Percentiles rank a stretch among this genome's conserved stretches.
Conservation (phyloP, 2,329 filamentous ascomycete species). For the Diplodia corticola region DNA sequence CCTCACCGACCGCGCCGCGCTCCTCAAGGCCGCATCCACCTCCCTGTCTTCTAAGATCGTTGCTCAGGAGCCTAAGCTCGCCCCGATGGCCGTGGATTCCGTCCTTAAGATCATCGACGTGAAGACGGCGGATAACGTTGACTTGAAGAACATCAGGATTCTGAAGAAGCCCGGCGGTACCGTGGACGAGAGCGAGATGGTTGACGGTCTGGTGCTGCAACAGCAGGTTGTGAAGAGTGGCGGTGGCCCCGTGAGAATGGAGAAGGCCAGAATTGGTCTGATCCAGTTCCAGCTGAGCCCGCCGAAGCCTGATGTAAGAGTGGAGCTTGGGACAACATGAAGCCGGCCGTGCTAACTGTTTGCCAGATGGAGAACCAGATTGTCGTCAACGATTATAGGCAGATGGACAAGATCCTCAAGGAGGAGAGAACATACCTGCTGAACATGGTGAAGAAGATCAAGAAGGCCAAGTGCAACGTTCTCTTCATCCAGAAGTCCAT, state of each 20-base stretch:
- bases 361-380: conserved; percentile 94
- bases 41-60: conserved; percentile 98
- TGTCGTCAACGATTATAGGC: conserved; percentile 97
- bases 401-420: conserved; percentile 99
- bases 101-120: conserved; percentile 95
- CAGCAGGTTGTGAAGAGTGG: conserved; percentile 93
- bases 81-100: conserved; percentile 97
- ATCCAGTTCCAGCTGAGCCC: conserved; percentile 99
- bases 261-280: conserved; percentile 94
- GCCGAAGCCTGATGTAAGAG: conserved; percentile 75
- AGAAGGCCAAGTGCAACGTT: conserved; percentile 99
- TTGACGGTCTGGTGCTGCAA: conserved; percentile 89
- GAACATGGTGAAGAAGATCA: conserved; percentile 99
- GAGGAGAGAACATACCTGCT: conserved; percentile 97
- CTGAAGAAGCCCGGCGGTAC: conserved; percentile 98
- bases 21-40: conserved; percentile 95
- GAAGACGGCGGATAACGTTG: conserved; percentile 93
- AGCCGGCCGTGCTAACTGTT: conserved; percentile 1
- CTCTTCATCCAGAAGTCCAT: conserved; percentile 98
- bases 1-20: conserved; percentile 80
- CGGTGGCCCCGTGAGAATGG: conserved; percentile 86
- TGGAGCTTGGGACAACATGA: conserved; percentile 40
- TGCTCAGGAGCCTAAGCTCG: conserved; percentile 92
- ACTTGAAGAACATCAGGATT: conserved; percentile 93
- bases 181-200: conserved; percentile 96